Evolutionary conservation across 108 stramenopile species (phyloP), one percentile per base, ranked within the genome.

Genomic region (Chaetoceros tenuissimus): DNA sequence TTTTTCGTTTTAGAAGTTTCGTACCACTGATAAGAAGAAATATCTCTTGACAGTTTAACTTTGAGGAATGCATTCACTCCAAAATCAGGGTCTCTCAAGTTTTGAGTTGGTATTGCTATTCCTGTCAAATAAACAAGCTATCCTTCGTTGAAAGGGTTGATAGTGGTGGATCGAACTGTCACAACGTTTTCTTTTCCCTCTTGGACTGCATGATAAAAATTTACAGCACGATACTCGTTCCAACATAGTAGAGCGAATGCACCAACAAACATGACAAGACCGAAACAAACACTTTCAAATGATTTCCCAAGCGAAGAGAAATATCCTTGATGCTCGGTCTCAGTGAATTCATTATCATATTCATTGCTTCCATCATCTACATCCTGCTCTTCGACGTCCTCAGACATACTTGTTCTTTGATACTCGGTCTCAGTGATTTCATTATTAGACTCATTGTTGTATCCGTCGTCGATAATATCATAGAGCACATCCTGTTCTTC

Each of bases 201-300:
- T 5, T 69, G 44, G 22, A 74, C 44, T 10, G 65, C 68, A 18
- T 69, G 50, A 29, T 59, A 64, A 0, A 49, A 63, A 13, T 46
- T 44, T 0, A 74, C 68, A 3, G 64, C 48, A 21, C 68, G 58
- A 3, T 31, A 63, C 60, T 74, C 73, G 24, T 74, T 74, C 54
- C 53, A 74, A 13, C 53, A 30, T 5, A 74, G 31, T 2, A 69
- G 31, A 3, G 24, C 16, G 30, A 69, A 68, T 19, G 47, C 24
- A 3, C 23, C 54, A 19, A 69, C 3, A 24, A 74, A 50, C 0
- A 74, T n/a, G 22, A 72, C 7, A 0, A 60, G 28, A 16, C 59
- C 71, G 29, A 61, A 40, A 29, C 51, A 50, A 3, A 72, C 13
- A 8, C 51, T 53, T 31, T 23, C 21, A 23, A 49, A 55, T 1